Conservation (phyloP, 768 basidiomycete genomes). For the Tylopilus vinaceipallidus region DNA sequence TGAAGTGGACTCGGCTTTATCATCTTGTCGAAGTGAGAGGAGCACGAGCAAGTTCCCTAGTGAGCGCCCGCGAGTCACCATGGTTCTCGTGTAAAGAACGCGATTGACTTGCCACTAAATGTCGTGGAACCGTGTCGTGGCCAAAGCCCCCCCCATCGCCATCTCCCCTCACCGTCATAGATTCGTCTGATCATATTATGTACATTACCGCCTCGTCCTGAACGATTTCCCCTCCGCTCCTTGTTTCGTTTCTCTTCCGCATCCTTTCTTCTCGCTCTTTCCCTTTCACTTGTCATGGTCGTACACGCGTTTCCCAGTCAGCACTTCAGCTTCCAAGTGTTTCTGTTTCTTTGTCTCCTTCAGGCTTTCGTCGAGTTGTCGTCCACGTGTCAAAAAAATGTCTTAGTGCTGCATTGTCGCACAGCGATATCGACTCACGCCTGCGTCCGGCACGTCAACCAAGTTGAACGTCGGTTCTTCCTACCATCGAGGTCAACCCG, state of each 20-base stretch:
- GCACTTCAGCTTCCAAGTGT: conserved; percentile 91
- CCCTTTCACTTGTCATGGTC: conserved; percentile 84
- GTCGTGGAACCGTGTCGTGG: too few species aligned
- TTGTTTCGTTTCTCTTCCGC: conserved; percentile 64
- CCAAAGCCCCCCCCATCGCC: too few species aligned
- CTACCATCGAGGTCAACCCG: conserved; percentile 30
- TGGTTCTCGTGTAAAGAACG: too few species aligned
- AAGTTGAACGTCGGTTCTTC: conserved; percentile 89
- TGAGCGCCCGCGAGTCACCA: too few species aligned
- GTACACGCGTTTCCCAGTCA: conserved; percentile 86
- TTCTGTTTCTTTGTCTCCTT: conserved; percentile 96
- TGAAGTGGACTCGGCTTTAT: too few species aligned
- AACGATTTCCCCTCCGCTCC: conserved; percentile 69
- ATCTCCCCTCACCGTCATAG: too few species aligned
- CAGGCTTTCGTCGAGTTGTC: conserved; percentile 77
- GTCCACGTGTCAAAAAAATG: background rate
- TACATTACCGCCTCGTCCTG: too few species aligned
- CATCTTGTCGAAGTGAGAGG: too few species aligned
- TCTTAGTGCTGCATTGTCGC: background rate
- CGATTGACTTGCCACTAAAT: too few species aligned
- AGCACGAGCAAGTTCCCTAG: too few species aligned
- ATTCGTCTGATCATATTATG: too few species aligned
- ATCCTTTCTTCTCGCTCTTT: conserved; percentile 69
- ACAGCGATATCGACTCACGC: conserved; percentile 43
- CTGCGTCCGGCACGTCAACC: conserved; percentile 86